These are phyloP conservation scores for Clavispora vitiphila DNA, from an alignment of 805 yeast genomes.

Conservation along the genomic window DNA sequence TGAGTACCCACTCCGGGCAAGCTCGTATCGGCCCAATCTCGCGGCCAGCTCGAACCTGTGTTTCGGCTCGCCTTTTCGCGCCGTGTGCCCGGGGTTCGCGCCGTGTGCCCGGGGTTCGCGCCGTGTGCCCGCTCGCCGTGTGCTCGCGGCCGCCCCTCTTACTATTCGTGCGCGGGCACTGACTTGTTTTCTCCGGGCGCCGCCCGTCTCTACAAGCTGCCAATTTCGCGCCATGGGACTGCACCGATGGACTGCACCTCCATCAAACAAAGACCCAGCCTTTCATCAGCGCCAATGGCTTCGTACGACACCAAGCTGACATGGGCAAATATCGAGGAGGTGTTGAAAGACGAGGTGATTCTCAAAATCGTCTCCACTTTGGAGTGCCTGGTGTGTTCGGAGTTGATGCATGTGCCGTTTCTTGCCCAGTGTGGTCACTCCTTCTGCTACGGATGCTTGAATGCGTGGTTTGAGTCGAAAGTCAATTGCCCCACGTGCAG, in stretches of 20 bases:
- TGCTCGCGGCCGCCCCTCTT: too few relatives aligned
- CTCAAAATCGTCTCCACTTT: constrained; percentile 22
- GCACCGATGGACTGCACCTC: constrained; percentile 1
- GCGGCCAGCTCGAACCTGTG: too few relatives aligned
- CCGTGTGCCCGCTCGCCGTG: too few relatives aligned
- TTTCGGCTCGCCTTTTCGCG: too few relatives aligned
- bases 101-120: too few relatives aligned
- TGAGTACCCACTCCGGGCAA: too few relatives aligned
- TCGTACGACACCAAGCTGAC: constrained; percentile 12
- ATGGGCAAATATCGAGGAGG: constrained; percentile 12
- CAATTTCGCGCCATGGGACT: background rate
- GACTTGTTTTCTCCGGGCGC: too few relatives aligned
- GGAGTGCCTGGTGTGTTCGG: constrained; percentile 66
- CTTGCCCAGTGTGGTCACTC: constrained; percentile 67
- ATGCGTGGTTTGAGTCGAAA: constrained; percentile 54
- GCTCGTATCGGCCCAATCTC: too few relatives aligned
- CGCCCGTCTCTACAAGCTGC: background rate
- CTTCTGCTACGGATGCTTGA: constrained; percentile 63
- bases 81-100: too few relatives aligned
- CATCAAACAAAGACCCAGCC: too few relatives aligned
- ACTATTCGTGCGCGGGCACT: too few relatives aligned
- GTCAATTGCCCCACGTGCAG: constrained; percentile 71
- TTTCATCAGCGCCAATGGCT: too few relatives aligned
- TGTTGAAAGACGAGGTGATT: constrained; percentile 20
- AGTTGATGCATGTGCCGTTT: constrained; percentile 62